Percentiles rank a stretch among this genome's conserved stretches.
Conservation (phyloP, 73 alveolate genomes). For the Paraurostyla sp. region DNA sequence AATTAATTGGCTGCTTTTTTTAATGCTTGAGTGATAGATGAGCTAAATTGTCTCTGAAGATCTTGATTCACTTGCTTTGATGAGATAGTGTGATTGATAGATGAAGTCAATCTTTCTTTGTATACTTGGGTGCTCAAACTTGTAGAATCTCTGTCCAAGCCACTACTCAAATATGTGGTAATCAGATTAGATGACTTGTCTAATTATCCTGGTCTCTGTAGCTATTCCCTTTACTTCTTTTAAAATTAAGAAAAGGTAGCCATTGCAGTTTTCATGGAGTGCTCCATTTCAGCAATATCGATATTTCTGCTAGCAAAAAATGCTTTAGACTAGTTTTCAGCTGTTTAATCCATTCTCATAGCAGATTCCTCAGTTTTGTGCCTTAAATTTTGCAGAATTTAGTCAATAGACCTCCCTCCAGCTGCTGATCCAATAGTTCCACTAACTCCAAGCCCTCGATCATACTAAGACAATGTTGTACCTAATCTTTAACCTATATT, state of each 20-base stretch:
- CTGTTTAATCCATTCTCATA: not conserved
- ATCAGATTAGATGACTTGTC: not conserved
- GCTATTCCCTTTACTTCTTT: not conserved
- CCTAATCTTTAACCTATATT: not conserved
- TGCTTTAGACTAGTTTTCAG: constrained; percentile 32
- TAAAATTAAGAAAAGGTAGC: not conserved
- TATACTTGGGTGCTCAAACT: not conserved
- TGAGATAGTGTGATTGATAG: too few species aligned
- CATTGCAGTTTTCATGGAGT: constrained; percentile 45
- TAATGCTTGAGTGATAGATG: too few species aligned
- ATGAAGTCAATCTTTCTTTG: not conserved
- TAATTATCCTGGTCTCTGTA: not conserved
- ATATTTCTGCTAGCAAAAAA: constrained; percentile 37
- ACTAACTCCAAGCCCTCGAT: too few species aligned
- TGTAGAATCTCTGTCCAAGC: not conserved
- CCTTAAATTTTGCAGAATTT: not conserved
- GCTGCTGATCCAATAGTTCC: not conserved
- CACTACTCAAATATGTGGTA: not conserved
- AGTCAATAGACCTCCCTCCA: constrained; percentile 25
- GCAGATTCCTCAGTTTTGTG: not conserved
- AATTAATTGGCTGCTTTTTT: too few species aligned
- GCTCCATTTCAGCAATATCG: constrained; percentile 38
- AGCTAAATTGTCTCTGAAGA: too few species aligned
- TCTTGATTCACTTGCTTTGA: too few species aligned
- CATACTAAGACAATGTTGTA: not conserved